These are phyloP conservation scores for Pestalotiopsis sp. DNA, from an alignment of 2,329 filamentous ascomycete species.

Conservation along the genomic window DNA sequence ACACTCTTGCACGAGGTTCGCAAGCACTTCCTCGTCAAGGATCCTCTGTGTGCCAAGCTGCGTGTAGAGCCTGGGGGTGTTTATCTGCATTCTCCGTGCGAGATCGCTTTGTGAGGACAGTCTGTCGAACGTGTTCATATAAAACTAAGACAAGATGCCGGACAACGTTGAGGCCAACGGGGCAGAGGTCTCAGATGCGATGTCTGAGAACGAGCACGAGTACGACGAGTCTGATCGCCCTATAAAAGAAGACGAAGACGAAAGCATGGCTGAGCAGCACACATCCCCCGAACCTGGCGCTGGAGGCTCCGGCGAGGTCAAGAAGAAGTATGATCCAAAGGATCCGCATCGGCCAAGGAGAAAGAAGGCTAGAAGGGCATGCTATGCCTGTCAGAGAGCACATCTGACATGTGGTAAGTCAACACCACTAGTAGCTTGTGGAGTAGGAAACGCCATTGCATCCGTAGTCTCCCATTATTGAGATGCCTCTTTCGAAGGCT, in stretches of 20 bases:
- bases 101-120: not conserved
- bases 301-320: constrained; percentile 50
- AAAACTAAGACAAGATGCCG: constrained; percentile 59
- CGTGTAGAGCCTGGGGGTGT: constrained; percentile 22
- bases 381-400: constrained; percentile 94
- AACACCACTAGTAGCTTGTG: not conserved
- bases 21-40: constrained; percentile 24
- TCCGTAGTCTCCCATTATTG: not conserved
- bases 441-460: not conserved
- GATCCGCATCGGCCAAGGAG: constrained; percentile 86
- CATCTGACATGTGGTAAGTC: constrained; percentile 97
- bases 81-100: constrained; percentile 8
- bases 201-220: constrained; percentile 64
- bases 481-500: not conserved
- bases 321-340: constrained; percentile 80
- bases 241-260: constrained; percentile 49
- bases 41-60: constrained; percentile 33
- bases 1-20: constrained; percentile 30
- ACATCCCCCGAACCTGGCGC: constrained; percentile 44
- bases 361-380: constrained; percentile 95
- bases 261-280: constrained; percentile 55
- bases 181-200: constrained; percentile 58
- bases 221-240: constrained; percentile 48
- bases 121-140: constrained; percentile 40
- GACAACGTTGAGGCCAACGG: constrained; percentile 55